phyloP scores from a whole-genome alignment of 2,329 filamentous ascomycete genomes.

The Domatiomyces globalis region DNA sequence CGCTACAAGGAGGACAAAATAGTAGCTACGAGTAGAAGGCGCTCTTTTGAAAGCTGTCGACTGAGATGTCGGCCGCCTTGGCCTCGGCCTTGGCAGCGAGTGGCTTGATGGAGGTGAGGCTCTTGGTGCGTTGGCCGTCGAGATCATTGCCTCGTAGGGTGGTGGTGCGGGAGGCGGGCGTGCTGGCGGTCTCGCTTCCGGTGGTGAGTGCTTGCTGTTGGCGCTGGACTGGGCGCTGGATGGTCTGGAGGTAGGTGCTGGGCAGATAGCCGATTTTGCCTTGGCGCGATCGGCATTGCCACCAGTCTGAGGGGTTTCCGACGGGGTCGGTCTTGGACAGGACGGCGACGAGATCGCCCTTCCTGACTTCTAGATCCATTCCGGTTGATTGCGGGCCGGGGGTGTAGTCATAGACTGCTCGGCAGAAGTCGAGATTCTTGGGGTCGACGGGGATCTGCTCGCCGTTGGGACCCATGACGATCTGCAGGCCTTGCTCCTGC shows the following conservation, averaged over 20 bases:
- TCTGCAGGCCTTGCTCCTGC: constrained; percentile 28
- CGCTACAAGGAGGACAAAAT: not conserved
- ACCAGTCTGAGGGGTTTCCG: constrained; percentile 91
- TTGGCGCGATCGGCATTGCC: constrained; percentile 82
- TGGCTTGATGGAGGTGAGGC: constrained; percentile 19
- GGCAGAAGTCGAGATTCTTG: constrained; percentile 89
- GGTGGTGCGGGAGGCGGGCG: constrained; percentile 36
- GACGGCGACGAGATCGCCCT: constrained; percentile 89
- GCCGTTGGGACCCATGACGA: constrained; percentile 29
- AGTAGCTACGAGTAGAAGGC: constrained; percentile 48
- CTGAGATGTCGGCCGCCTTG: constrained; percentile 49
- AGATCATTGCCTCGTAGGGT: constrained; percentile 34
- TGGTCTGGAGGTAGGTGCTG: constrained; percentile 70
- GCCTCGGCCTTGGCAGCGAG: constrained; percentile 30
- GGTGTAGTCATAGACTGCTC: constrained; percentile 83
- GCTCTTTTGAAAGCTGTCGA: constrained; percentile 59
- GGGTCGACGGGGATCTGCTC: constrained; percentile 54
- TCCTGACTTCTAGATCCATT: constrained; percentile 81
- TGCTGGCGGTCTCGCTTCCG: constrained; percentile 20
- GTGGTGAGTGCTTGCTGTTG: constrained; percentile 30
- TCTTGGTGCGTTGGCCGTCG: constrained; percentile 19
- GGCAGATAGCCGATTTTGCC: constrained; percentile 86
- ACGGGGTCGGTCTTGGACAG: constrained; percentile 83
- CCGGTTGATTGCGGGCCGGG: constrained; percentile 55
- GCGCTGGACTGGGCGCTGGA: constrained; percentile 38